Base-by-base conservation (phyloP, 495 filamentous ascomycete species). In the Aspergillus diversus region DNA sequence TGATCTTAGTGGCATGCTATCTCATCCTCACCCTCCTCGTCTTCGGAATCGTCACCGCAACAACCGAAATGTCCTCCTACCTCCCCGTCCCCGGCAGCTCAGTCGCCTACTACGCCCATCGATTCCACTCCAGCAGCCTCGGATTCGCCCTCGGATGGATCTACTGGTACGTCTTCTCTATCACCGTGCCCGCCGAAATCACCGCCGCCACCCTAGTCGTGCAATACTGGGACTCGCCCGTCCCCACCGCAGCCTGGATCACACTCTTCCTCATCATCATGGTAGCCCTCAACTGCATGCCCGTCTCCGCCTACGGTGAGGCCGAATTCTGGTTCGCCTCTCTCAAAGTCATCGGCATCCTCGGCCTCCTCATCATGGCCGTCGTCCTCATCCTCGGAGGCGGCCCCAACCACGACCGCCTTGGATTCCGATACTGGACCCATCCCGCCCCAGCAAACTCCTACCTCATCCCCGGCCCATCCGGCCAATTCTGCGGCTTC, bases 181-280 rank as follows among this genome's bases (percentile, higher is more conserved):
- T 95, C 63, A 75, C 88, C 54, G 85, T 90, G 3, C 57, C 72
- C 2, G 68, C 63, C 43, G 88, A 90, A 61, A 85, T 91, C n/a
- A 84, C 85, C 3, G 46, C 46, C 3, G 46, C 46, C 15, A 16
- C 17, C 13, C 17, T 49, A 4, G 46, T 49, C 15, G 46, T 49
- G 0, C 7, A 21, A n/a, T 49, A 49, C 15, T 49, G 46, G 46
- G 46, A 49, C 17, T 49, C 46, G 46, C 46, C 55, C 37, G 31
- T 58, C 17, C 55, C 55, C 37, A 46, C 55, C 1, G 39, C 55
- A 0, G 55, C 55, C 32, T 58, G 55, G 27, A 58, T 58, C 37
- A 58, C 55, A 2, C 12, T 58, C 39, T 58, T 58, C 42, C 55
- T 58, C 16, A 0, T 33, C 16, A 47, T 58, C 37, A 31, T 58